phyloP scores from a whole-genome alignment of 108 stramenopile species.

The Cyclotella sp. region DNA sequence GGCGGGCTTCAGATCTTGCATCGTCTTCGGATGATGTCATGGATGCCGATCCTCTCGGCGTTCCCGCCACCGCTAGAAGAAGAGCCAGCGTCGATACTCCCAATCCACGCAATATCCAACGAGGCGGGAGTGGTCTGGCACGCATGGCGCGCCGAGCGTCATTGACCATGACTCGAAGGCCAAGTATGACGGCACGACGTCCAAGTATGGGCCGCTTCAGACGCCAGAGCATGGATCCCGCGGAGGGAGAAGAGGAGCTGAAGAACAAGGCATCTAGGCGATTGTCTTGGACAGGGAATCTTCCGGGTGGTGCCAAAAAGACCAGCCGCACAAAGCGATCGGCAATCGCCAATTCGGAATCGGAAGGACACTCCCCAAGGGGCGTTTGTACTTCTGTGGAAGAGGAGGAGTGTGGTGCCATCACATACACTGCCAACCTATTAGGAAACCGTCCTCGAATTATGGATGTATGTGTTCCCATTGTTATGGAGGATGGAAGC shows the following conservation, averaged over 20 bases:
- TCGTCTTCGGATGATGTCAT: background rate
- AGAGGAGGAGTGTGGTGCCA: conserved; percentile 81
- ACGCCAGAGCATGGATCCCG: background rate
- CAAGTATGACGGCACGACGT: background rate
- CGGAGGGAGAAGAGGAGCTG: conserved; percentile 1
- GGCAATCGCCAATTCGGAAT: conserved; percentile 67
- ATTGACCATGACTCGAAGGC: conserved; percentile 15
- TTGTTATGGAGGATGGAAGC: conserved; percentile 57
- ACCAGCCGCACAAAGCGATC: conserved; percentile 52
- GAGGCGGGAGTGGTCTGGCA: conserved; percentile 21
- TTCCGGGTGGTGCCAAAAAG: conserved; percentile 20
- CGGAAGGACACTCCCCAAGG: conserved; percentile 2
- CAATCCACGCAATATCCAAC: background rate
- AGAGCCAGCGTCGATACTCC: conserved; percentile 1
- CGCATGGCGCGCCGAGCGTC: conserved; percentile 38
- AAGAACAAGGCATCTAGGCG: conserved; percentile 6
- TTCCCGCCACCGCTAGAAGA: background rate
- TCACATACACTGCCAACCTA: conserved; percentile 88
- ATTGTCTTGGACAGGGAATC: conserved; percentile 6
- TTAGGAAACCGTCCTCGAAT: conserved; percentile 87
- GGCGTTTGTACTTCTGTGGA: background rate
- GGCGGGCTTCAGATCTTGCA: background rate
- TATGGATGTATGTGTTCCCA: conserved; percentile 92
- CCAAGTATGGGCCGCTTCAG: background rate
- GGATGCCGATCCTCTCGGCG: background rate